Percentiles rank a stretch among this genome's conserved stretches.
These are phyloP conservation scores for Apiospora hydei DNA, from an alignment of 2,329 filamentous ascomycete genomes.

Conservation along the genomic window DNA sequence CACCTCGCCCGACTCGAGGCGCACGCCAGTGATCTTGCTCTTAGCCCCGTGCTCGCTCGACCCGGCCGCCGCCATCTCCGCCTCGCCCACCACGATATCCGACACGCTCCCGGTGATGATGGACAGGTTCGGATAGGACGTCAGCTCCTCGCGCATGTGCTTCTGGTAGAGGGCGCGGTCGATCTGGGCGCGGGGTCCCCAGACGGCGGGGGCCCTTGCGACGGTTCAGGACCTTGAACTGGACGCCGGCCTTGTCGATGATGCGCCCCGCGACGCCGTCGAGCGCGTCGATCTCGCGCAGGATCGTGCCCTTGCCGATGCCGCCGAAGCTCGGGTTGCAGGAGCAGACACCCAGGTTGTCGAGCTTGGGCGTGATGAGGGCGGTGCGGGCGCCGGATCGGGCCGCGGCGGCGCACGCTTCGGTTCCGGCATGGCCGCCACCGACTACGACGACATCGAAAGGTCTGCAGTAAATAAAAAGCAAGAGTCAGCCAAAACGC, in stretches of 20 bases:
- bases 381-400: constrained; percentile 88
- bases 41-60: constrained; percentile 49
- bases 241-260: constrained; percentile 93
- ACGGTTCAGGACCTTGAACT: constrained; percentile 88
- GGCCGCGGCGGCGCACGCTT: constrained; percentile 91
- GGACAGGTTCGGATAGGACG: constrained; percentile 77
- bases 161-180: constrained; percentile 88
- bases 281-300: constrained; percentile 93
- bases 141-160: constrained; percentile 88
- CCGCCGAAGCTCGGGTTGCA: constrained; percentile 98
- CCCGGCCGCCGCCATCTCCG: constrained; percentile 50
- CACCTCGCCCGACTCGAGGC: constrained; percentile 86
- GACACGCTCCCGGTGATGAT: constrained; percentile 88
- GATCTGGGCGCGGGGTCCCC: constrained; percentile 96
- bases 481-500: background rate
- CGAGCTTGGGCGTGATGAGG: constrained; percentile 84
- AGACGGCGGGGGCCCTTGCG: constrained; percentile 95
- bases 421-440: constrained; percentile 92
- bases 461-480: constrained; percentile 52
- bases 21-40: constrained; percentile 82
- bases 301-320: constrained; percentile 97
- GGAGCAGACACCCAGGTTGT: constrained; percentile 93
- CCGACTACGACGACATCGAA: constrained; percentile 97
- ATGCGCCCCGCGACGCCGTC: constrained; percentile 89
- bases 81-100: constrained; percentile 80